Conservation (phyloP, 176 grass and related monocot species). For the Tillandsia leiboldiana region DNA sequence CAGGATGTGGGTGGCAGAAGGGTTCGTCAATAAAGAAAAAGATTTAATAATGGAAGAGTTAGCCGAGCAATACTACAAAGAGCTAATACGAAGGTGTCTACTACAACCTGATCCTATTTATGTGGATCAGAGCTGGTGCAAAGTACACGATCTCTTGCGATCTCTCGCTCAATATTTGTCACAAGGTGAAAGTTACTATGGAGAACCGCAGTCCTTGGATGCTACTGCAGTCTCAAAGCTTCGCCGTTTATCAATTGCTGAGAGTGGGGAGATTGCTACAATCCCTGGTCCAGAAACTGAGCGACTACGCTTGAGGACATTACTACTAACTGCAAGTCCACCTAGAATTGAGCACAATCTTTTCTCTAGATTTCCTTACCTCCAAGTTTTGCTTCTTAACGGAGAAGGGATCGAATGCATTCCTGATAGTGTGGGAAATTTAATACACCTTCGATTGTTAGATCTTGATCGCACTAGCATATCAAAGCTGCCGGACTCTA, state of each 20-base stretch:
- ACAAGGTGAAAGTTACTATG: neutral
- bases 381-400: slow-evolving; percentile 26
- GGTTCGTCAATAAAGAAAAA: too few relatives aligned
- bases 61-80: too few relatives aligned
- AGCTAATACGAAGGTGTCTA: too few relatives aligned
- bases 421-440: slow-evolving; percentile 12
- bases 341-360: neutral
- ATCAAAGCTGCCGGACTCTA: too few relatives aligned
- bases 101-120: too few relatives aligned
- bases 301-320: slow-evolving; percentile 3
- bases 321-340: neutral
- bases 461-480: too few relatives aligned
- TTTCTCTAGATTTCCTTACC: neutral
- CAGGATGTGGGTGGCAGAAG: too few relatives aligned
- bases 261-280: neutral
- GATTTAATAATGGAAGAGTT: too few relatives aligned
- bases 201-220: neutral
- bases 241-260: neutral
- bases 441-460: too few relatives aligned
- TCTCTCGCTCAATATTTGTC: slow-evolving; percentile 24
- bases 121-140: neutral
- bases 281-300: neutral
- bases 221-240: neutral
- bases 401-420: slow-evolving; percentile 7
- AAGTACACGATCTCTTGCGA: slow-evolving; percentile 25